phyloP scores from a whole-genome alignment of 176 grass and related monocot genomes.

The Cenchrus fungigraminus region DNA sequence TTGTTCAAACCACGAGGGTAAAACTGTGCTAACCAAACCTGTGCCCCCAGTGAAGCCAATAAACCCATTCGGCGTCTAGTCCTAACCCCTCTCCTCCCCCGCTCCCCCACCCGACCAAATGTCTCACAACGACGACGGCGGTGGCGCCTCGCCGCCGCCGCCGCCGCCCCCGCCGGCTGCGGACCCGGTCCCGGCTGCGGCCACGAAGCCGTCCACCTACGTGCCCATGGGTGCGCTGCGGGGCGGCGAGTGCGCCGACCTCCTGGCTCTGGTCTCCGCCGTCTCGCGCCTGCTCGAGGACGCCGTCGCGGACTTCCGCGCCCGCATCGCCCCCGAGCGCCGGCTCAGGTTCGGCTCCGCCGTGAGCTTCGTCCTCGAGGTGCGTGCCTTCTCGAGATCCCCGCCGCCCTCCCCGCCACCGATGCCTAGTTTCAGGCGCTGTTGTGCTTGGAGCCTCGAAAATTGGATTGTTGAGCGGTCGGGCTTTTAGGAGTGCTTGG shows the following conservation, averaged over 20 bases:
- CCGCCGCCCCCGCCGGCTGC: not conserved
- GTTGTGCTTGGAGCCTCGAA: not conserved
- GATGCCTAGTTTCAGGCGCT: constrained; percentile 23
- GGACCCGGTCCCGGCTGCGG: not conserved
- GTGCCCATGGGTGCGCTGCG: constrained; percentile 34
- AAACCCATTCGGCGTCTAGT: constrained; percentile 22
- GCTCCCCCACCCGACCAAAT: constrained; percentile 25
- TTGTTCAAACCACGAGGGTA: not conserved
- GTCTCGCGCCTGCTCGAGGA: constrained; percentile 69
- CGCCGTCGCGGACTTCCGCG: constrained; percentile 64
- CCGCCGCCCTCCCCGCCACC: not conserved
- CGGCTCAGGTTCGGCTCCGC: constrained; percentile 68
- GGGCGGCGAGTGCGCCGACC: constrained; percentile 52
- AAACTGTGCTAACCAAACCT: constrained; percentile 5
- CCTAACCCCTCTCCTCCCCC: not conserved
- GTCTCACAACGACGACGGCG: constrained; percentile 17
- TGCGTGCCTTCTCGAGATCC: not conserved
- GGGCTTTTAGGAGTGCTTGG: constrained; percentile 2
- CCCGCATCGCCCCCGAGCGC: constrained; percentile 63
- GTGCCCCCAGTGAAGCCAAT: not conserved
- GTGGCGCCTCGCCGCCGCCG: constrained; percentile 18
- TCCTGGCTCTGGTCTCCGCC: constrained; percentile 60
- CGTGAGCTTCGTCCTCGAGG: constrained; percentile 68
- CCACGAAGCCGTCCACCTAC: not conserved
- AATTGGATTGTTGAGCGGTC: constrained; percentile 15